Evolutionary conservation across 2,329 filamentous ascomycete species (phyloP), one percentile per base, ranked within the genome.

Genomic region (Acrodontium crateriforme): DNA sequence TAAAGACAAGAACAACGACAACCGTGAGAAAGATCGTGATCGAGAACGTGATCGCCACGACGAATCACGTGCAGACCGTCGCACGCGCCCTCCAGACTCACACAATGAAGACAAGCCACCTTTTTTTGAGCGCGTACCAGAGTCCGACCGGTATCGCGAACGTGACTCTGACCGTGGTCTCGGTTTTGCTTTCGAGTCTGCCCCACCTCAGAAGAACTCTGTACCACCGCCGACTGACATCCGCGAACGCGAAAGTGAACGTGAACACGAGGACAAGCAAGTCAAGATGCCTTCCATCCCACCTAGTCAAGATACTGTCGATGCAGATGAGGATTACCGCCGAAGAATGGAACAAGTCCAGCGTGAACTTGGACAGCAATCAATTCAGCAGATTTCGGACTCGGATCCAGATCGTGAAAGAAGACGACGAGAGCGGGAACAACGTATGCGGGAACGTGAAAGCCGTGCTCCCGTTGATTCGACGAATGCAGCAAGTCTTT

Each of bases 251-350:
- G 25, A 29, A 28, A 16, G 24, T 6, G 33, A 36, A 18, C 37
- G 39, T 9, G 33, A 37, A n/a, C 33, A 36, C 10, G 39, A 41
- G n/a, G 31, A 35, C 27, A 34, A 36, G 25, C 13, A 26, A 11
- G 29, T 26, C 10, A 27, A 45, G 19, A 40, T 38, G 31, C 34
- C 41, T 9, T 44, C 27, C 12, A n/a, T n/a, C n/a, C n/a, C n/a
- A n/a, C n/a, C n/a, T n/a, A n/a, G n/a, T n/a, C 13, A 49, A 6
- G 31, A 47, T 9, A 37, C 46, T 12, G 27, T 61, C 2, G 62
- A 65, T 30, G 55, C 62, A 4, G 62, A 66, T 21, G 61, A 65
- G 37, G 62, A 66, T 18, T 66, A 65, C 36, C 57, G 60, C 23
- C 59, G 61, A 16, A 55, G 62, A 6, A 53, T 66, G 31, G 55